These are phyloP conservation scores for Vitis labrusca DNA, from an alignment of 164 flowering plant species.

Conservation along the genomic window DNA sequence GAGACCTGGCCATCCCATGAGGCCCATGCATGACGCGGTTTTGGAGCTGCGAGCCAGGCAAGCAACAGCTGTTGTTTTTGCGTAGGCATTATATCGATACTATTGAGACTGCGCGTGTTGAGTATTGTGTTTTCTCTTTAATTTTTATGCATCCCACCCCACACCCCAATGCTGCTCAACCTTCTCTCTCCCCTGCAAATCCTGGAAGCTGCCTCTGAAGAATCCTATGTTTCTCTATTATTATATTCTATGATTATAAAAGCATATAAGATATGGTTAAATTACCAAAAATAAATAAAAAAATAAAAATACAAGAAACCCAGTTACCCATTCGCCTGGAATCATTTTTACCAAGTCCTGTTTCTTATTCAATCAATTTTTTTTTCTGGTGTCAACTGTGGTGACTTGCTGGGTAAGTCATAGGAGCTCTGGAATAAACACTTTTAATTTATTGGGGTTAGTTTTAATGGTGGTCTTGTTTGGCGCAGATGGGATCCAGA, in stretches of 20 bases:
- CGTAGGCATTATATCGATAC: not conserved
- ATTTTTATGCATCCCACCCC: conserved; percentile 7
- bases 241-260: not conserved
- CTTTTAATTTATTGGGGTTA: no score
- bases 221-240: conserved; percentile 33
- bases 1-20: conserved; percentile 1
- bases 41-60: conserved; percentile 44
- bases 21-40: conserved; percentile 50
- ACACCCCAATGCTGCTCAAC: not conserved
- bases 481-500: conserved; percentile 9
- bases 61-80: conserved; percentile 46
- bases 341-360: no score
- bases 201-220: conserved; percentile 50
- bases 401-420: not conserved
- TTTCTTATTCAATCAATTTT: no score
- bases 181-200: conserved; percentile 23
- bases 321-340: no score
- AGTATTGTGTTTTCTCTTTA: not conserved
- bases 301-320: no score
- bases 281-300: not conserved
- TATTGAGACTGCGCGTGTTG: conserved; percentile 20
- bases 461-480: conserved; percentile 2
- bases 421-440: no score
- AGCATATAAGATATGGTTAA: not conserved
- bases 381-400: not conserved